Evolutionary conservation across 2,329 filamentous ascomycete species (phyloP).

Genomic region (Ambrosiella cleistominuta): DNA sequence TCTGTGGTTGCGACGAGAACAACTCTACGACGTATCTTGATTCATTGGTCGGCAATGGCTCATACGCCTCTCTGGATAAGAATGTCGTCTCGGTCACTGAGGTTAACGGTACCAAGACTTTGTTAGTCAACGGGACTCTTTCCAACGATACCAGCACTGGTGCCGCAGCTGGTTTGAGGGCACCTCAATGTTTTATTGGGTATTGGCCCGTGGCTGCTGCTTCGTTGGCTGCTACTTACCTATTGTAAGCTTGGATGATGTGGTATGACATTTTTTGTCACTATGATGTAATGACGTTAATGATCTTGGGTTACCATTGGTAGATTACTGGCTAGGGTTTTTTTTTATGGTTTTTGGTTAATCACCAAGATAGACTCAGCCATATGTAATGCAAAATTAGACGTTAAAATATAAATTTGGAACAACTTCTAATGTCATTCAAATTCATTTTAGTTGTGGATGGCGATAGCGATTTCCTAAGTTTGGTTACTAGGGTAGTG

Average conservation of each 20-base stretch:
- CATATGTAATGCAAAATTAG: too few relatives aligned
- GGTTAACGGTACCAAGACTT: conserved; percentile 40
- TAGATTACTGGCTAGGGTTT: not conserved
- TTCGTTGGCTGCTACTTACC: conserved; percentile 27
- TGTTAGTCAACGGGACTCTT: conserved; percentile 61
- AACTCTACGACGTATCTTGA: conserved; percentile 43
- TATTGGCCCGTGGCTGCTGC: conserved; percentile 33
- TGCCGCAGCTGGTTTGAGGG: not conserved
- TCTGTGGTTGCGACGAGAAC: conserved; percentile 54
- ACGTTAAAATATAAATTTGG: too few relatives aligned
- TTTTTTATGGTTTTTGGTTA: not conserved
- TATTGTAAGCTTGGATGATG: conserved; percentile 1
- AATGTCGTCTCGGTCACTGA: conserved; percentile 40
- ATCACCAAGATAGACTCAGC: too few relatives aligned
- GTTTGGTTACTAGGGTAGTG: not conserved
- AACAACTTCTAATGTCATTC: too few relatives aligned
- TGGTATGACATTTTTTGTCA: not conserved
- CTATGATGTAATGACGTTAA: not conserved
- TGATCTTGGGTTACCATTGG: not conserved
- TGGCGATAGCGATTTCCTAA: not conserved
- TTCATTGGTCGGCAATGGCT: conserved; percentile 48
- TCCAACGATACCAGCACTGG: conserved; percentile 38
- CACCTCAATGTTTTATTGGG: conserved; percentile 20
- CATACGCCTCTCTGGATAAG: conserved; percentile 40
- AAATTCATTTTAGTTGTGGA: not conserved